Percentiles rank a stretch among this genome's conserved stretches.
phyloP scores from a whole-genome alignment of 2,329 filamentous ascomycete species.

The Ophiostoma sp. region DNA sequence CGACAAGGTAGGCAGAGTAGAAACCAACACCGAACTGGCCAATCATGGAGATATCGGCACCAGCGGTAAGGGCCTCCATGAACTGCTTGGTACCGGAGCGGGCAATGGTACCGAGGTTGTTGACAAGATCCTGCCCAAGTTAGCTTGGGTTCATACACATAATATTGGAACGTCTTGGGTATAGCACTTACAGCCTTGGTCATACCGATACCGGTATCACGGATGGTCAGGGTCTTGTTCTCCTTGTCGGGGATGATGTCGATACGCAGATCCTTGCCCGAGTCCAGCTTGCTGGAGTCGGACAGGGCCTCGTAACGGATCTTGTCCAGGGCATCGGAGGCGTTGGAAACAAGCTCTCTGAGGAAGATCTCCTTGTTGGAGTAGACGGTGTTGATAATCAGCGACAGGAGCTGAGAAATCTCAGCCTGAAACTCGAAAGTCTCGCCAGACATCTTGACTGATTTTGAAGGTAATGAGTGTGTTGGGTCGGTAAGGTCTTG shows the following conservation, averaged over 20 bases:
- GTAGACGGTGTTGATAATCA: constrained; percentile 99
- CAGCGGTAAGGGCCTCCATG: constrained; percentile 98
- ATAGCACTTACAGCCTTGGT: constrained; percentile 89
- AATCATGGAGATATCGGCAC: constrained; percentile 99
- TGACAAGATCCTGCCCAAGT: constrained; percentile 74
- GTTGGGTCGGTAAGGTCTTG: background rate
- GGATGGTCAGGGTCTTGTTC: constrained; percentile 95
- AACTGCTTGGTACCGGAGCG: constrained; percentile 99
- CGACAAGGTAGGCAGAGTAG: constrained; percentile 99
- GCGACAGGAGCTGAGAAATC: constrained; percentile 99
- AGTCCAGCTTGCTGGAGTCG: constrained; percentile 94
- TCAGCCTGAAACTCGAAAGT: constrained; percentile 99
- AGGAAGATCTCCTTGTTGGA: constrained; percentile 99
- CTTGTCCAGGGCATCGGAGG: constrained; percentile 99
- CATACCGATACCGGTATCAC: constrained; percentile 98
- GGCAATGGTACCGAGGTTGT: constrained; percentile 99
- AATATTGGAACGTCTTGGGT: background rate
- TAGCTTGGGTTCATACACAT: background rate
- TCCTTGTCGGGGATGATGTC: constrained; percentile 98
- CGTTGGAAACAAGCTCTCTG: constrained; percentile 96
- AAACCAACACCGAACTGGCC: constrained; percentile 99
- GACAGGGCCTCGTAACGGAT: constrained; percentile 98
- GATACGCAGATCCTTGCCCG: constrained; percentile 95
- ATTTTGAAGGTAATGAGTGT: constrained; percentile 31
- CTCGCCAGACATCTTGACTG: constrained; percentile 72